Conservation (phyloP, 2,329 filamentous ascomycete genomes). For the Xylariaceae sp. region DNA sequence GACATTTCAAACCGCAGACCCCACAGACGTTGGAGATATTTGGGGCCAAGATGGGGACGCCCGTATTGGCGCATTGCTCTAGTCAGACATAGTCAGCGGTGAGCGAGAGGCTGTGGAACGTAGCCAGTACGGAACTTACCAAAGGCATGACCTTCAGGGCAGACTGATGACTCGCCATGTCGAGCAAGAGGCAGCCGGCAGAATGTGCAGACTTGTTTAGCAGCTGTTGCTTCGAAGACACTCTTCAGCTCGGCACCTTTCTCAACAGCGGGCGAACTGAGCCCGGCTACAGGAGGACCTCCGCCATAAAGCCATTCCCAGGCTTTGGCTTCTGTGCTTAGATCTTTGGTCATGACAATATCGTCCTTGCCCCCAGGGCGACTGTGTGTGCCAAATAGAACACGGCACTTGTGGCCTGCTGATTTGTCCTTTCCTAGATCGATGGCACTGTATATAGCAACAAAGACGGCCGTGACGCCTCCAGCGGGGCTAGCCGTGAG, state of each 20-base stretch:
- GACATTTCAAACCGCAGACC: slow-evolving; percentile 50
- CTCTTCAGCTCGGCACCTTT: slow-evolving; percentile 4
- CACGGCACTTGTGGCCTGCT: slow-evolving; percentile 33
- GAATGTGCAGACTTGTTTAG: slow-evolving; percentile 43
- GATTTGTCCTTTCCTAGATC: slow-evolving; percentile 42
- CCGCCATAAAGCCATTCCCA: slow-evolving; percentile 59
- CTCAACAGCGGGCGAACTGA: slow-evolving; percentile 13
- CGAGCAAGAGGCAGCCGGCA: slow-evolving; percentile 37
- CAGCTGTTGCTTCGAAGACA: not conserved
- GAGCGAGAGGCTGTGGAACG: not conserved
- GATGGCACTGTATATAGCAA: slow-evolving; percentile 46
- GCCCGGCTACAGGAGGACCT: slow-evolving; percentile 43
- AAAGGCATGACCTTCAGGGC: slow-evolving; percentile 38
- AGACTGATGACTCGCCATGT: slow-evolving; percentile 35
- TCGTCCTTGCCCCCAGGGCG: slow-evolving; percentile 6
- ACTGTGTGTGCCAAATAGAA: slow-evolving; percentile 33
- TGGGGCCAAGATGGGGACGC: slow-evolving; percentile 51
- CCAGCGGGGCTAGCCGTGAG: slow-evolving; percentile 49
- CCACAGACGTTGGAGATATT: slow-evolving; percentile 52
- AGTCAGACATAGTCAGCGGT: not conserved
- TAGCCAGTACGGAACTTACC: slow-evolving; percentile 20
- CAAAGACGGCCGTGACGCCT: slow-evolving; percentile 48
- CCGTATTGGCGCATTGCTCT: slow-evolving; percentile 53
- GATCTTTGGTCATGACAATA: slow-evolving; percentile 11
- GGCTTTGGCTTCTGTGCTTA: slow-evolving; percentile 52